Evolutionary conservation across 78 protist species (phyloP).

Genomic region (Corallochytrium limacisporum): DNA sequence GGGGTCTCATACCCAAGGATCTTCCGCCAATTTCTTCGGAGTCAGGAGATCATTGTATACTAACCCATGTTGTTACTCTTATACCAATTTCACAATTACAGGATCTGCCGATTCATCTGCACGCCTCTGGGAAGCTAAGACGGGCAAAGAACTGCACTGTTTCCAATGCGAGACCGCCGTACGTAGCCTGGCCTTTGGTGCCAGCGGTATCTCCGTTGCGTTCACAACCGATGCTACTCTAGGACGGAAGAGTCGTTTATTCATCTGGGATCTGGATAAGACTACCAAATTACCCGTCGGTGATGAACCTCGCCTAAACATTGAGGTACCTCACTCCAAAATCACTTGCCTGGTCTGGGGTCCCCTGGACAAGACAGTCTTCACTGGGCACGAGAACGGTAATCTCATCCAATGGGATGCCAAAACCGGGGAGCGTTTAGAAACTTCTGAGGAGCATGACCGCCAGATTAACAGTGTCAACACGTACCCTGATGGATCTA

Average conservation of each 20-base stretch:
- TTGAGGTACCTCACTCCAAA: not conserved
- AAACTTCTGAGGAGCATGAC: not conserved
- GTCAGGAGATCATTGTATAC: too few relatives aligned
- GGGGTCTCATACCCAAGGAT: too few relatives aligned
- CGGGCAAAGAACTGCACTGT: not conserved
- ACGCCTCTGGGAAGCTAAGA: conserved; percentile 65
- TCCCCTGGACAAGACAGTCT: conserved; percentile 24
- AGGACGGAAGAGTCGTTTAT: too few relatives aligned
- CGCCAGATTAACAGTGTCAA: conserved; percentile 18
- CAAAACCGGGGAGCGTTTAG: not conserved
- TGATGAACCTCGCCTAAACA: too few relatives aligned
- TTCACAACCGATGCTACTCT: conserved; percentile 14
- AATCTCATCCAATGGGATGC: conserved; percentile 4
- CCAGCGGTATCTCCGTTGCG: not conserved
- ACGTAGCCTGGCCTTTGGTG: not conserved
- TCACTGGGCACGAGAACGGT: conserved; percentile 34
- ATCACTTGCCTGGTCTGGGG: conserved; percentile 24
- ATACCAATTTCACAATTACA: too few relatives aligned
- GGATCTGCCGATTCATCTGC: conserved; percentile 54
- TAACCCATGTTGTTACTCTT: too few relatives aligned
- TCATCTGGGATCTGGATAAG: too few relatives aligned
- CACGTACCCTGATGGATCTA: conserved; percentile 22
- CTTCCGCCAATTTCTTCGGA: too few relatives aligned
- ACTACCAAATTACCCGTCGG: too few relatives aligned
- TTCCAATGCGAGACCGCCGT: conserved; percentile 2